Base-by-base conservation (phyloP, 495 filamentous ascomycete genomes). In the Penicillium antarcticum region DNA sequence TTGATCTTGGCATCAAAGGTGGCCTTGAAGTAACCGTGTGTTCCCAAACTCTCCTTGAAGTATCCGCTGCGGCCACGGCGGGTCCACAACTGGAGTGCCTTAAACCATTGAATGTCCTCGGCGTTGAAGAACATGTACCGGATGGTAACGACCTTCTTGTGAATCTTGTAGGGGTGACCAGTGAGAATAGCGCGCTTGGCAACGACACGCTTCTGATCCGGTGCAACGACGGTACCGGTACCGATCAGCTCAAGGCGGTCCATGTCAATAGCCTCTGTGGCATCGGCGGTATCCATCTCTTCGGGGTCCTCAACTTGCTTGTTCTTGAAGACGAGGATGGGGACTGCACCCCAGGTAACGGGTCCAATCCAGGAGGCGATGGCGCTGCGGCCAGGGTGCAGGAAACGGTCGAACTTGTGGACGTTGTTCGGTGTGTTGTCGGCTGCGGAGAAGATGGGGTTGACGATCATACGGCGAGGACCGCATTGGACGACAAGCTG, bases 61-160 rank as follows among this genome's bases (percentile, higher is more conserved):
- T 83, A 95, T 11, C 94, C 94, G 53, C 80, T 86, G 60, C 92
- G 79, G 1, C 94, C 94, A 42, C 94, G 72, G 71, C 82, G 89
- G 29, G 94, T 98, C 90, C 92, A 98, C 50, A 98, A 72, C 55
- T 91, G 91, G 63, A 98, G 70, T 3, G 92, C 91, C 69, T 95
- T 96, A 78, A 97, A 98, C 91, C 91, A 98, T 56, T 84, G 78
- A 37, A 98, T 87, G 63, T 98, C 95, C 68, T 95, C 90, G 13
- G 80, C 68, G 71, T 96, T 95, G 81, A 98, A 98, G 78, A 98
- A 98, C 94, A 98, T 97, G 79, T 97, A 97, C 19, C 94, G 86
- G 18, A 98, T 84, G 1, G 95, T 97, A 47, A 97, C 95, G 19
- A 97, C 74, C 69, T 88, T 89, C 75, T 92, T 94, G 80, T 98